Evolutionary conservation across 805 yeast genomes (phyloP), one percentile per base, ranked within the genome.

Genomic region (Suhomyces vadensis): DNA sequence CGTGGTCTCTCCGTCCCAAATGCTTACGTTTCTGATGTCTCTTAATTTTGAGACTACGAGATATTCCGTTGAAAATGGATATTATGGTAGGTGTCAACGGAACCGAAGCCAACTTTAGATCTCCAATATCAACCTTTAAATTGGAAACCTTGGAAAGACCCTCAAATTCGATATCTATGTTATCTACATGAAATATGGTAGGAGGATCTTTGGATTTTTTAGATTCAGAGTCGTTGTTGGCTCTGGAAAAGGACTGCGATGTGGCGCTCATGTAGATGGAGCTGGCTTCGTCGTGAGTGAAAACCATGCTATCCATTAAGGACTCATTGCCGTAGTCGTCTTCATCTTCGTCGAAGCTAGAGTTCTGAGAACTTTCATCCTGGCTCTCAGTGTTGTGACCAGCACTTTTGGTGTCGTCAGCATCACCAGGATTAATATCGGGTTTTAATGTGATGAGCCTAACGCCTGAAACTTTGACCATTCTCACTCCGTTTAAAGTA

Each of bases 201-300:
- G 62, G 60, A 5, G 55, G 51, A 0, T 42, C 46, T 8, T n/a
- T 21, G 5, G 43, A 4, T 11, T 33, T 19, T 23, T 29, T 24
- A 3, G 31, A 24, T 6, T 19, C 6, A 2, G 21, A n/a, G n/a
- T n/a, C n/a, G n/a, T n/a, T n/a, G 3, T 35, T 26, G 11, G 22
- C 20, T 39, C 47, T 46, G 11, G 53, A 49, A 39, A 74, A 65
- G 1, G 79, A 57, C 39, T 77, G 74, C 0, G 87, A 81, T 8
- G 84, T 71, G 2, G 96, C 95, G 62, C 95, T 87, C 91, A 87
- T 81, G 57, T 86, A 88, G 14, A 87, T 74, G 2, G 90, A 82
- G 37, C 81, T 74, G 1, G 87, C 85, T 44, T 83, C 85, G 40
- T 78, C 81, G 42, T 79, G 83, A 1, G 92, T 81, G 56, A 82